phyloP scores from a whole-genome alignment of 179 eudicot genomes.

The Silene noctiflora region DNA sequence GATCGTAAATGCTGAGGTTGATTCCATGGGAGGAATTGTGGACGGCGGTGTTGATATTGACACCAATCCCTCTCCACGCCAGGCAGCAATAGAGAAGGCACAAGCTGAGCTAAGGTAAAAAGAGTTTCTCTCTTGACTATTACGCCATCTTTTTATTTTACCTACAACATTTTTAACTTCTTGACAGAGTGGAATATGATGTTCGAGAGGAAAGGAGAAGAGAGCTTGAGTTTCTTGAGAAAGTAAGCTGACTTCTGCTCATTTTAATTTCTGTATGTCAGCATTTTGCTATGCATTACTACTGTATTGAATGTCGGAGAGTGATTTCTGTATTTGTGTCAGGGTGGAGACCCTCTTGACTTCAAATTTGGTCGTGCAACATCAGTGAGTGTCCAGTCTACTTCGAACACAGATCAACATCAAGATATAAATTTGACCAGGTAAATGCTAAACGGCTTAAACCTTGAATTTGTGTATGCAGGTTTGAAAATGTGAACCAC shows the following conservation, averaged over 20 bases:
- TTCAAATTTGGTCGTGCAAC: constrained; percentile 65
- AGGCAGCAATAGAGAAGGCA: constrained; percentile 80
- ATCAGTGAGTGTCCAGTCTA: constrained; percentile 83
- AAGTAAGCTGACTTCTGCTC: constrained; percentile 50
- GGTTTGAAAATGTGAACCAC: constrained; percentile 9
- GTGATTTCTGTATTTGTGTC: constrained; percentile 24
- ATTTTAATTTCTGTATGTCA: constrained; percentile 8
- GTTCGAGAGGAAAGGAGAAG: constrained; percentile 81
- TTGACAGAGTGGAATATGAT: constrained; percentile 85
- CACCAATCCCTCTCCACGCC: constrained; percentile 65
- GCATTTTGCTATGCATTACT: constrained; percentile 3
- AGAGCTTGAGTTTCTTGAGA: constrained; percentile 93
- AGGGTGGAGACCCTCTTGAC: constrained; percentile 98
- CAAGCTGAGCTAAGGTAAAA: constrained; percentile 79
- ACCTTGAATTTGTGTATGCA: constrained; percentile 1
- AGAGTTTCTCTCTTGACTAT: constrained; percentile 10
- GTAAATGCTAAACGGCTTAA: constrained; percentile 27
- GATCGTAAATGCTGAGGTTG: constrained; percentile 84
- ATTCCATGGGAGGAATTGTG: constrained; percentile 97
- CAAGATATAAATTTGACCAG: constrained; percentile 68
- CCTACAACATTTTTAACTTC: constrained; percentile 14
- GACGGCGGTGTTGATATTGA: constrained; percentile 70
- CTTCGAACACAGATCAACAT: constrained; percentile 74
- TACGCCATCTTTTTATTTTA: constrained; percentile 11
- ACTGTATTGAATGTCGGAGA: constrained; percentile 8